Evolutionary conservation across 208 protist species (phyloP).

Genomic region (Blechomonas ayalai): DNA sequence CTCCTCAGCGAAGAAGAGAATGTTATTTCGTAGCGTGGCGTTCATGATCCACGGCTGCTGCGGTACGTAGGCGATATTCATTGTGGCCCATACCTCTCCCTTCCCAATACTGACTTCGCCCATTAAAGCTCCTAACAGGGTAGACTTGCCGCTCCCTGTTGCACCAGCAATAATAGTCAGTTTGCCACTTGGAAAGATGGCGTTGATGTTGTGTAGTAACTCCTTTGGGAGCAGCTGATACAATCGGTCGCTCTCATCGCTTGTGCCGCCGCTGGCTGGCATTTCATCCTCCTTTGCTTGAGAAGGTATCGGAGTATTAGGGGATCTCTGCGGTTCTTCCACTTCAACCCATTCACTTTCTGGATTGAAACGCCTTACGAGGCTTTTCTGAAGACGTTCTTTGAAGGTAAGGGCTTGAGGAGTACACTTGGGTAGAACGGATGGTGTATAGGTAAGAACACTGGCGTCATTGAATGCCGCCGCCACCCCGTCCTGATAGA

Average conservation of each 20-base stretch:
- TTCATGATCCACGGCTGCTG: slow-evolving; percentile 93
- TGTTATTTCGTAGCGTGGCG: slow-evolving; percentile 86
- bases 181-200: slow-evolving; percentile 21
- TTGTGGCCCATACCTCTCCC: slow-evolving; percentile 20
- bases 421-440: slow-evolving; percentile 18
- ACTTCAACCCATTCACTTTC: slow-evolving; percentile 16
- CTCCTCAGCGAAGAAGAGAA: slow-evolving; percentile 81
- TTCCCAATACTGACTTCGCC: slow-evolving; percentile 22
- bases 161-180: slow-evolving; percentile 47
- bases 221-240: slow-evolving; percentile 28
- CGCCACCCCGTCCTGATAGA: slow-evolving; percentile 7
- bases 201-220: slow-evolving; percentile 33
- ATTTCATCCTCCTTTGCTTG: no score
- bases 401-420: slow-evolving; percentile 4
- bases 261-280: no score
- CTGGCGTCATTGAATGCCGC: slow-evolving; percentile 19
- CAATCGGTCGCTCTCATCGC: slow-evolving; percentile 6
- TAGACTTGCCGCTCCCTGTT: slow-evolving; percentile 78
- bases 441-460: slow-evolving; percentile 17
- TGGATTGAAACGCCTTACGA: slow-evolving; percentile 10
- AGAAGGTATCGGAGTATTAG: not conserved
- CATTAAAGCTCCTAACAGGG: slow-evolving; percentile 40
- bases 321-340: not conserved
- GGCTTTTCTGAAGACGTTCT: slow-evolving; percentile 12
- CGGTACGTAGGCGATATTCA: slow-evolving; percentile 79